Base-by-base conservation (phyloP, 1,139 yeast species). In the Geotrichum carabidarum region DNA sequence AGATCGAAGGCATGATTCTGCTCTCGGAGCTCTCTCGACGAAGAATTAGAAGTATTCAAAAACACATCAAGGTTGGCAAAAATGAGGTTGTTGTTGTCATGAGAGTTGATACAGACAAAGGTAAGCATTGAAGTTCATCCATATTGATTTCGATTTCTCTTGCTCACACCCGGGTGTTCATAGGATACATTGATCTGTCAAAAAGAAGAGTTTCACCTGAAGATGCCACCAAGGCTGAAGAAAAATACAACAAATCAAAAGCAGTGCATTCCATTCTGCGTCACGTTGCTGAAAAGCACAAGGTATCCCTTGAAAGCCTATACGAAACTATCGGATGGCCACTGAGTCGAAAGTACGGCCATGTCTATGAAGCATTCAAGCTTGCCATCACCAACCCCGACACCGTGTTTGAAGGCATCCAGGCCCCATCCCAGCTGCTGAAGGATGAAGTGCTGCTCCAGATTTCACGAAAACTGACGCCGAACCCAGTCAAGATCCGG, bases 1-100 rank as follows among this genome's bases (percentile, higher is more conserved):
- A 91, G 71, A 91, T 93, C 68, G 99, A 93, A 75, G 99, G 99
- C 68, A 93, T 93, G 99, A 96, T 93, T 59, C 79, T 93, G 64
- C 81, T 93, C 67, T 87, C 96, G 43, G 99, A 93, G 75, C 81
- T 93, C 65, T 90, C 98, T 40, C 88, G 99, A 81, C 88, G 99
- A 80, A 95, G 99, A 78, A 93, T 93, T 68, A 83, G 99, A 74
- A 89, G 97, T 56, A 93, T 93, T 69, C 99, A 93, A 74, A 94
- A 93, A 71, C 82, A 90, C 72, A 91, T 93, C 72, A 87, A 97
- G 77, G 98, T 93, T 59, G 99, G 99, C 63, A 89, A 95, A 72
- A 93, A 94, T 70, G 99, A 93, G 75, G 98, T 93, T 57, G 99
- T 94, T 35, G 98, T 93, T 58, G 99, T 94, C n/a, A 79, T 93